A percentile compares a stretch with the other conserved stretches of the same genome.
phyloP scores from a whole-genome alignment of 345 rosid genomes.

The Psidium guajava region DNA sequence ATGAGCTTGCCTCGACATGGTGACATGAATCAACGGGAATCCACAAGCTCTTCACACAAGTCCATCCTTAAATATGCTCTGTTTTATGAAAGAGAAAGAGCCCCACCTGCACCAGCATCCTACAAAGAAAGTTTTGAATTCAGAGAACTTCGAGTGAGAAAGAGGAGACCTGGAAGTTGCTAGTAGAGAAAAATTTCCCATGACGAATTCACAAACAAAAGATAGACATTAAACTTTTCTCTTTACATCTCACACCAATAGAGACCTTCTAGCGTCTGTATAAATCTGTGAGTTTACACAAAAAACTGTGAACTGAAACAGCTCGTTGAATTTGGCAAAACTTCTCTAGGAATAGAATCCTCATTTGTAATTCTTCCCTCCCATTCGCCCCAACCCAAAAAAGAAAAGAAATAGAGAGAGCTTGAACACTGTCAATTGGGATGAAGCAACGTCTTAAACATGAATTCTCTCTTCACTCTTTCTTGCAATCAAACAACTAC shows the following conservation, averaged over 20 bases:
- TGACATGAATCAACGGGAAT: conserved; percentile 1
- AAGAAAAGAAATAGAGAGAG: not conserved
- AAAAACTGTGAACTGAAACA: not conserved
- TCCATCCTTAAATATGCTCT: not conserved
- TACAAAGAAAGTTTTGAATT: not conserved
- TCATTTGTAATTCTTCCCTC: not conserved
- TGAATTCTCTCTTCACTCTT: not conserved
- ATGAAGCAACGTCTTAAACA: not conserved
- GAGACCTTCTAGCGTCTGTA: not conserved
- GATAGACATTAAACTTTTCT: not conserved
- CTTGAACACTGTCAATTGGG: not conserved
- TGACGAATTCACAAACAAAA: not conserved
- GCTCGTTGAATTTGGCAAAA: not conserved
- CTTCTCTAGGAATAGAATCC: not conserved
- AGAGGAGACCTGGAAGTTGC: not conserved
- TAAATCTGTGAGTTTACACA: not conserved
- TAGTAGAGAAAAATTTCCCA: not conserved
- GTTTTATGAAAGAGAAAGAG: not conserved
- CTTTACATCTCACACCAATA: not conserved
- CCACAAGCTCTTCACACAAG: not conserved
- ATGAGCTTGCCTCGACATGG: conserved; percentile 62
- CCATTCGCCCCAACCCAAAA: not conserved
- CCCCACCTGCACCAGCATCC: not conserved
- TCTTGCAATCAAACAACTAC: not conserved
- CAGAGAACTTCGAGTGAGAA: not conserved